Percentiles rank a stretch among this genome's conserved stretches.
Evolutionary conservation across 495 filamentous ascomycete genomes (phyloP).

Genomic region (Hypoxylon crocopeplum): DNA sequence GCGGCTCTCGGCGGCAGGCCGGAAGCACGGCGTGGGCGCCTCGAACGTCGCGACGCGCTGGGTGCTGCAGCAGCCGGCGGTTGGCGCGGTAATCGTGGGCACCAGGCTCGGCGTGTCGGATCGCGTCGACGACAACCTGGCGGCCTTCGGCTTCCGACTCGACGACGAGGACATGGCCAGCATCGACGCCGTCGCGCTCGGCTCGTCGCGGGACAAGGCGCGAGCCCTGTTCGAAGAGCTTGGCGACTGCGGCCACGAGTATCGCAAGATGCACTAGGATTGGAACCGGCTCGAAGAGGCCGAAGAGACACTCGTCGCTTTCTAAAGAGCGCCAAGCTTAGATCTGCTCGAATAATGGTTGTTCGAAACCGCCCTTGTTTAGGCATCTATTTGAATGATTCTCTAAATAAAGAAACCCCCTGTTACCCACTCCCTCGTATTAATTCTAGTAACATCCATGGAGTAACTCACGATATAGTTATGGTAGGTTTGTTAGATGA

Average conservation of each 20-base stretch:
- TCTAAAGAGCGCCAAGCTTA: too few species aligned
- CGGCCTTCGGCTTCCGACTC: constrained; percentile 42
- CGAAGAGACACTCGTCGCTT: not conserved
- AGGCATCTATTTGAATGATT: too few species aligned
- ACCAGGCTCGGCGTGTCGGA: constrained; percentile 47
- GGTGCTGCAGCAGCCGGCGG: constrained; percentile 49
- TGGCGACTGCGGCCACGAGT: constrained; percentile 54
- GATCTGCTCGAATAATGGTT: too few species aligned
- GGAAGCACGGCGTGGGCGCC: constrained; percentile 42
- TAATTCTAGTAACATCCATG: too few species aligned
- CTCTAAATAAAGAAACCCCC: too few species aligned
- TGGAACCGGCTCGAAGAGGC: not conserved
- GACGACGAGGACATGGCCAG: constrained; percentile 14
- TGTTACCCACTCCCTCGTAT: too few species aligned
- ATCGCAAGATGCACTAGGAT: constrained; percentile 43
- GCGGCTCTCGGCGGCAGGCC: constrained; percentile 33
- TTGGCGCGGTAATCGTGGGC: constrained; percentile 52
- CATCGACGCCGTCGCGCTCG: constrained; percentile 39
- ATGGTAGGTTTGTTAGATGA: too few species aligned
- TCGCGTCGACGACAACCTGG: constrained; percentile 46
- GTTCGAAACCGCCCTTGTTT: too few species aligned
- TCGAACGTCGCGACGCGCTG: constrained; percentile 49
- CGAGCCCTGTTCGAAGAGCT: constrained; percentile 42
- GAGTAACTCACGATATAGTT: too few species aligned
- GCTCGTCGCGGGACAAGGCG: constrained; percentile 23